Evolutionary conservation across 345 rosid species (phyloP).

Genomic region (Garcia nutans): DNA sequence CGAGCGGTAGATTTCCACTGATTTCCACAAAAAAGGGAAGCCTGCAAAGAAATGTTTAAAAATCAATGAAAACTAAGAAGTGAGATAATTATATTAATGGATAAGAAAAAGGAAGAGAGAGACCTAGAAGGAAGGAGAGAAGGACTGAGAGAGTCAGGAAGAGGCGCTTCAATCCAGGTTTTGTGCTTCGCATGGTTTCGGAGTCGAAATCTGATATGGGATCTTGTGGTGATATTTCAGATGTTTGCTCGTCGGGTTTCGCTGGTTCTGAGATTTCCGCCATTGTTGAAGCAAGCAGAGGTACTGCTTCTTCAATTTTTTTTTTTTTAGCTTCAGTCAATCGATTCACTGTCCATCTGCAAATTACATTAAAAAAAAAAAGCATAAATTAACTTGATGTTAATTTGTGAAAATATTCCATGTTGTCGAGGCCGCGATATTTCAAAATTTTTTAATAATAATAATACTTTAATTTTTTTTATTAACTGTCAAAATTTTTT

Average conservation of each 20-base stretch:
- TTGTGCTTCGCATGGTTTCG: slow-evolving; percentile 54
- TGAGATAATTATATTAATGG: not conserved
- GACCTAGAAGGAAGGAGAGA: slow-evolving; percentile 70
- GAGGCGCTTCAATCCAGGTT: slow-evolving; percentile 83
- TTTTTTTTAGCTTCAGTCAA: too few relatives aligned
- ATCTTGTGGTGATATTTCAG: not conserved
- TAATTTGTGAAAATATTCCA: too few relatives aligned
- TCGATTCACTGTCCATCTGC: too few relatives aligned
- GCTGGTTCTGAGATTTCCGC: slow-evolving; percentile 16
- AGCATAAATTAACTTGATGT: too few relatives aligned
- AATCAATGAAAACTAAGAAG: not conserved
- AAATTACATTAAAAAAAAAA: too few relatives aligned
- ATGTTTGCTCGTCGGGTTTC: not conserved
- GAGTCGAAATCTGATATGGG: slow-evolving; percentile 17
- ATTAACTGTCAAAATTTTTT: too few relatives aligned
- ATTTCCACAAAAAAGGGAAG: slow-evolving; percentile 74
- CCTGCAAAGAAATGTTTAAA: slow-evolving; percentile 35
- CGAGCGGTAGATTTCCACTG: slow-evolving; percentile 89
- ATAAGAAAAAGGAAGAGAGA: not conserved
- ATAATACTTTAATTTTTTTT: too few relatives aligned
- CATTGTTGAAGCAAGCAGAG: not conserved
- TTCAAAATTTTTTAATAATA: too few relatives aligned
- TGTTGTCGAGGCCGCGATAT: too few relatives aligned
- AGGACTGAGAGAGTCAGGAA: slow-evolving; percentile 63
- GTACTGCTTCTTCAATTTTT: too few relatives aligned